Conservation (phyloP, 169 alveolate species). For the Plasmodium ovale region DNA sequence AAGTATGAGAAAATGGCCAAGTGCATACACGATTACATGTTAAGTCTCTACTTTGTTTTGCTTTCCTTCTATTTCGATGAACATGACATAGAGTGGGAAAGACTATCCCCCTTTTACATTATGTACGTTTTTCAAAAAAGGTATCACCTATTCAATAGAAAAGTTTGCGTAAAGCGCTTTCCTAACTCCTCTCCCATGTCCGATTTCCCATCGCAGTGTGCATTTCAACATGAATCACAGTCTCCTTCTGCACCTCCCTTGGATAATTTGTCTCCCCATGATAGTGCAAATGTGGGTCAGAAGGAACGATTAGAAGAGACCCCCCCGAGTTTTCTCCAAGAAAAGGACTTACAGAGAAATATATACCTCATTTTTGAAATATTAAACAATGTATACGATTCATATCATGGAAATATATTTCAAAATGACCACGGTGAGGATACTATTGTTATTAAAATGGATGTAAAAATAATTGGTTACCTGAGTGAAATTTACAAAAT, state of each 20-base stretch:
- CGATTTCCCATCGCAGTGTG: neutral
- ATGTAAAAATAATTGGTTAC: constrained; percentile 48
- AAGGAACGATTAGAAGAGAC: neutral
- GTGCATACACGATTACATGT: constrained; percentile 30
- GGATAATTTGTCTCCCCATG: neutral
- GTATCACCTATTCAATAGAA: constrained; percentile 10
- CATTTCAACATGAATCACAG: neutral
- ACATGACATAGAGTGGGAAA: constrained; percentile 25
- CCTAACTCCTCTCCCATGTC: neutral
- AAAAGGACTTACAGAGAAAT: constrained; percentile 28
- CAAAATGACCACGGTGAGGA: neutral
- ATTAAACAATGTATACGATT: constrained; percentile 50
- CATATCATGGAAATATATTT: constrained; percentile 39
- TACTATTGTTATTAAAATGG: constrained; percentile 23
- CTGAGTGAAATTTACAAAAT: constrained; percentile 74
- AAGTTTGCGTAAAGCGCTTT: neutral
- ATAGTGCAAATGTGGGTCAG: neutral
- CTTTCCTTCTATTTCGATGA: constrained; percentile 48
- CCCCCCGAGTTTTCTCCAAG: neutral
- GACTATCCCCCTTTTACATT: constrained; percentile 38
- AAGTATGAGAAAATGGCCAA: constrained; percentile 37
- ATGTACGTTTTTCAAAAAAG: constrained; percentile 27
- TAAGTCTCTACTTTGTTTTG: constrained; percentile 19
- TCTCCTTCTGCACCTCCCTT: neutral
- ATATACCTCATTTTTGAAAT: constrained; percentile 55